Base-by-base conservation (phyloP, 805 yeast species). In the Barnettozyma siamensis region DNA sequence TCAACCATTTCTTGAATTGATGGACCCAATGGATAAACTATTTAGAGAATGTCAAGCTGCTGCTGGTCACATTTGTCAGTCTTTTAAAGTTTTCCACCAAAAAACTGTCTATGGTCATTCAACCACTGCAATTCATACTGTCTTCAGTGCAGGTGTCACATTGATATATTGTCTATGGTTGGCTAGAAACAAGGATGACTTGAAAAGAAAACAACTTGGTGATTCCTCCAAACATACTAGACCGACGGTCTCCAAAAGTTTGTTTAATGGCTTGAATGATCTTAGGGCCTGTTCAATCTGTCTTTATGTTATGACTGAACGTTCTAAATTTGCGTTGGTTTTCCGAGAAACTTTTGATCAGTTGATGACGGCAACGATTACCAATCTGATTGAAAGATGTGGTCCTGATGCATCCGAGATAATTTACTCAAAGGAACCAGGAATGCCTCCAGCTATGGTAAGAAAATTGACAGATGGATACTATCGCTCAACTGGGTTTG, bases 291-390 rank as follows among this genome's bases (percentile, higher is more conserved):
- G 87, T 49, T 77, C 84, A 2, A 69, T 77, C 13, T 75, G 81
- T 44, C 58, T 80, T 15, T 79, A 76, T 53, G 83, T 78, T 6
- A 76, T 80, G 81, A 71, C 81, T 15, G 85, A 80, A 51, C 65
- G 85, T 44, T 75, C 84, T 1, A 71, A 71, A 49, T 75, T 78
- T 59, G 84, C 83, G 1, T 54, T 76, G 15, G 71, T 72, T 31
- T 80, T 78, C 52, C 66, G 86, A 55, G 84, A 80, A 50, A 77
- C 83, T 2, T 80, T 80, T 60, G 87, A 80, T 53, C 81, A 77
- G 49, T 59, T 80, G 43, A 75, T 78, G 78, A 66, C 70, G 49
- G 82, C 83, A 7, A 79, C 86, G 0, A 69, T 78, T 21, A 80
- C 78, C 37, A 78, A 80, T 50, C 60, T 79, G 50, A 74, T 76